Conservation (phyloP, 495 filamentous ascomycete genomes). For the Hypoxylon fuscum region DNA sequence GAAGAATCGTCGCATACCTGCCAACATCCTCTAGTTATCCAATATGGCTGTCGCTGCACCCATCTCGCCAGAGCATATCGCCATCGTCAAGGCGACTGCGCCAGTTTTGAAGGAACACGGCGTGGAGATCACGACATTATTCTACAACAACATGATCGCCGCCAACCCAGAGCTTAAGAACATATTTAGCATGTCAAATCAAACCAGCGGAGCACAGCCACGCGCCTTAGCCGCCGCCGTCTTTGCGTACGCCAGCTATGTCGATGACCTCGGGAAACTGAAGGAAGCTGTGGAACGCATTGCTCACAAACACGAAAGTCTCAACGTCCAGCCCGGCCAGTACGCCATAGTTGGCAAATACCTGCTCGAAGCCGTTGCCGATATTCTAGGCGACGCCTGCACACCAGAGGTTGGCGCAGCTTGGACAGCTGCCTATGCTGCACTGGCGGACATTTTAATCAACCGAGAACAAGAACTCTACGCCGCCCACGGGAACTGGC, state of each 20-base stretch:
- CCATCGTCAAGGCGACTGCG: slow-evolving; percentile 67
- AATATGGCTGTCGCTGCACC: slow-evolving; percentile 42
- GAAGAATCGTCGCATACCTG: neutral
- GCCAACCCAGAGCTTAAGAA: slow-evolving; percentile 69
- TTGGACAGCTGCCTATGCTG: slow-evolving; percentile 76
- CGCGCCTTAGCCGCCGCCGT: slow-evolving; percentile 71
- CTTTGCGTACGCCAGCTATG: slow-evolving; percentile 74
- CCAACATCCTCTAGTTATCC: neutral
- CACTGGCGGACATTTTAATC: slow-evolving; percentile 76
- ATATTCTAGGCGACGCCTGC: slow-evolving; percentile 72
- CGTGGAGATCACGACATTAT: slow-evolving; percentile 68
- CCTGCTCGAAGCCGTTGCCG: slow-evolving; percentile 72
- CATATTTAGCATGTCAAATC: slow-evolving; percentile 74
- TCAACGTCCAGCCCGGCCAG: slow-evolving; percentile 72
- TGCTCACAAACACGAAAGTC: slow-evolving; percentile 77
- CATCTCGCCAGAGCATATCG: slow-evolving; percentile 54
- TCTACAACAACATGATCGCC: slow-evolving; percentile 73
- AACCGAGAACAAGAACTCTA: slow-evolving; percentile 69
- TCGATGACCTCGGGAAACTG: slow-evolving; percentile 73
- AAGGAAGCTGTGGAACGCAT: slow-evolving; percentile 73
- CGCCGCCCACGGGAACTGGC: slow-evolving; percentile 64
- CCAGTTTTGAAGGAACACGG: slow-evolving; percentile 74
- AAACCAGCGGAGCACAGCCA: slow-evolving; percentile 70
- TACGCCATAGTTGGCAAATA: slow-evolving; percentile 74
- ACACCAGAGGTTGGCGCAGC: slow-evolving; percentile 73